Conservation (phyloP, 305 asterid species). For the Andrographis paniculata region DNA sequence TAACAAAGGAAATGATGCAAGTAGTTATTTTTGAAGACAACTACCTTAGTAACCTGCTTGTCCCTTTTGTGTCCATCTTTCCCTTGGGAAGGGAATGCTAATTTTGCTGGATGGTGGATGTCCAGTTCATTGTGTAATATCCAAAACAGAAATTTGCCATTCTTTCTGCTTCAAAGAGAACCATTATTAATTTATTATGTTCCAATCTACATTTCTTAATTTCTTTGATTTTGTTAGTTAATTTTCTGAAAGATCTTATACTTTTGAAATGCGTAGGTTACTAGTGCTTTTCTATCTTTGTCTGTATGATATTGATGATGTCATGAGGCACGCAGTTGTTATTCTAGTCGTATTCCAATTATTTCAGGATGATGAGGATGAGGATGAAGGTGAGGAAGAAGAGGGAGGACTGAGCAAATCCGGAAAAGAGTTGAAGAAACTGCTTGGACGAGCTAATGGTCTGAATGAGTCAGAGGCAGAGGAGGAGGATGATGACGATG, state of each 20-base stretch:
- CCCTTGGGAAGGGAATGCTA: constrained; percentile 1
- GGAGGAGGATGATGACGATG: constrained; percentile 91
- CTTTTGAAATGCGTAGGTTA: constrained; percentile 2
- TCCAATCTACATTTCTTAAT: background rate
- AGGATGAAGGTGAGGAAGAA: constrained; percentile 72
- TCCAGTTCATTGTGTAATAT: too few relatives aligned
- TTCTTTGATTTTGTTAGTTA: background rate
- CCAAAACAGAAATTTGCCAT: too few relatives aligned
- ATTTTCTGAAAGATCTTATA: constrained; percentile 7
- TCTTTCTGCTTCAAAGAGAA: too few relatives aligned
- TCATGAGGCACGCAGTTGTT: constrained; percentile 7
- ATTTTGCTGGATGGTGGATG: constrained; percentile 2
- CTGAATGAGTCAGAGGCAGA: constrained; percentile 74
- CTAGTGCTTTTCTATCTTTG: too few relatives aligned
- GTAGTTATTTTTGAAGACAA: constrained; percentile 4
- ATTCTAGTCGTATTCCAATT: constrained; percentile 8
- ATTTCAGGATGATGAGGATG: constrained; percentile 90
- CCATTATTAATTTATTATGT: too few relatives aligned
- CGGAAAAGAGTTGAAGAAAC: constrained; percentile 91
- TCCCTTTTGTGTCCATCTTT: background rate
- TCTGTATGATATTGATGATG: too few relatives aligned
- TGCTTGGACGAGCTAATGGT: constrained; percentile 85
- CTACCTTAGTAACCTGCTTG: background rate
- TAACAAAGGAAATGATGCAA: background rate
- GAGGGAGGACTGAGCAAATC: constrained; percentile 89